Conservation (phyloP, 768 basidiomycete genomes). For the Suillus hirtellus region DNA sequence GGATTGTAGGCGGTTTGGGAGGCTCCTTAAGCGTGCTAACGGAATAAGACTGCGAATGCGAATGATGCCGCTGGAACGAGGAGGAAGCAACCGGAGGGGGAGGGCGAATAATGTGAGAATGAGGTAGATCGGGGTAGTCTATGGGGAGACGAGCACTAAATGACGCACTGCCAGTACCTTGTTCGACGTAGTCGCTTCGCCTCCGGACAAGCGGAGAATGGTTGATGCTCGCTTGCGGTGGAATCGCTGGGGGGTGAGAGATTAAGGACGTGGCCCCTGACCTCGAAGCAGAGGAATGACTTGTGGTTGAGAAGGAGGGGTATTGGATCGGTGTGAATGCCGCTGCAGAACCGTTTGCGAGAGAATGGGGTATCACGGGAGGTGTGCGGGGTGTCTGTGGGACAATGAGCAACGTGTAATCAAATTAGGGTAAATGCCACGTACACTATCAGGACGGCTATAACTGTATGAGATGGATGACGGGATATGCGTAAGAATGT, state of each 20-base stretch:
- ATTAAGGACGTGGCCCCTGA: slow-evolving; percentile 37
- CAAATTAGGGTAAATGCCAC: slow-evolving; percentile 18
- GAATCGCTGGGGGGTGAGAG: slow-evolving; percentile 51
- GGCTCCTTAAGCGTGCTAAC: slow-evolving; percentile 30
- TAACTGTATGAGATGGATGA: slow-evolving; percentile 47
- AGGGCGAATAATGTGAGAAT: slow-evolving; percentile 63
- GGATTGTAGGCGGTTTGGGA: slow-evolving; percentile 66
- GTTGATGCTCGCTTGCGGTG: slow-evolving; percentile 85
- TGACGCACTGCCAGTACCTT: slow-evolving; percentile 38
- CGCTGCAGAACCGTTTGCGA: slow-evolving; percentile 38
- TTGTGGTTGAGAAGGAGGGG: slow-evolving; percentile 45
- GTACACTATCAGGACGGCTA: slow-evolving; percentile 53
- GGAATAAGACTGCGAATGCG: slow-evolving; percentile 40
- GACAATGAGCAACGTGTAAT: slow-evolving; percentile 13
- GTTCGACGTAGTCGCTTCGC: slow-evolving; percentile 75
- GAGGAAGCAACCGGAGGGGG: slow-evolving; percentile 79
- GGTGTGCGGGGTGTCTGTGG: slow-evolving; percentile 38
- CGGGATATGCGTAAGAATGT: slow-evolving; percentile 40
- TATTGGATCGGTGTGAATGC: slow-evolving; percentile 50
- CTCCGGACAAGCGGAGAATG: slow-evolving; percentile 73
- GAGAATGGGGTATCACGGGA: slow-evolving; percentile 34
- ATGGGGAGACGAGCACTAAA: slow-evolving; percentile 54
- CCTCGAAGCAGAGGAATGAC: slow-evolving; percentile 37
- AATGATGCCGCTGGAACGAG: slow-evolving; percentile 73
- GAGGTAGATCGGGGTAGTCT: slow-evolving; percentile 79